Percentiles rank a stretch among this genome's conserved stretches.
These are phyloP conservation scores for Colletotrichum orbiculare DNA, from an alignment of 2,329 filamentous ascomycete genomes.

Conservation along the genomic window DNA sequence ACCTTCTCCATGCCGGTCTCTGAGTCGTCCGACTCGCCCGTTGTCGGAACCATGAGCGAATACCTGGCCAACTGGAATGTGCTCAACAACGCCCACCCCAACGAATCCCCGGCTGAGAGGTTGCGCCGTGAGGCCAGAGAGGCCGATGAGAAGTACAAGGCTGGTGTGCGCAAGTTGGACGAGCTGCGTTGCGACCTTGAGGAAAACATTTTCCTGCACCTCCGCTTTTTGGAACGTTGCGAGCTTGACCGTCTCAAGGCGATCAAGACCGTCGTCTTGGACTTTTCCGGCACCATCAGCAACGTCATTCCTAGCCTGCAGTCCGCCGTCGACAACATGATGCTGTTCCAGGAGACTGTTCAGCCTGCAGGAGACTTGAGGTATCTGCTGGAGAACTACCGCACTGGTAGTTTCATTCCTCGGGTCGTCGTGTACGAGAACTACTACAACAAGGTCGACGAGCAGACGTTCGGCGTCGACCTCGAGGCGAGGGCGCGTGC, in stretches of 20 bases:
- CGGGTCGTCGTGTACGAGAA: conserved; percentile 96
- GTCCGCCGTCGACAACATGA: conserved; percentile 97
- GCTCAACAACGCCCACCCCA: conserved; percentile 88
- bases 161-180: conserved; percentile 85
- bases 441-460: conserved; percentile 98
- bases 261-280: conserved; percentile 96
- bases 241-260: conserved; percentile 96
- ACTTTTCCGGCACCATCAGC: conserved; percentile 96
- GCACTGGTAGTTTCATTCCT: conserved; percentile 91
- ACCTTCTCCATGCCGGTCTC: conserved; percentile 78
- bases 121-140: conserved; percentile 90
- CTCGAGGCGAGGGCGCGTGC: conserved; percentile 93
- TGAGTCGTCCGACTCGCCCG: conserved; percentile 75
- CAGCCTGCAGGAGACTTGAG: conserved; percentile 90
- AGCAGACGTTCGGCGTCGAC: conserved; percentile 97
- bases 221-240: conserved; percentile 96
- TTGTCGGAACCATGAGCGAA: conserved; percentile 85
- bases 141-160: conserved; percentile 93
- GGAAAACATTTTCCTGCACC: conserved; percentile 90
- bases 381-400: conserved; percentile 96
- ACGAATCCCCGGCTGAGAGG: conserved; percentile 89
- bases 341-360: conserved; percentile 99
- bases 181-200: conserved; percentile 93
- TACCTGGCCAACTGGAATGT: conserved; percentile 94
- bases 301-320: conserved; percentile 98